Conservation (phyloP, 495 filamentous ascomycete species). For the Lophium mytilinum region DNA sequence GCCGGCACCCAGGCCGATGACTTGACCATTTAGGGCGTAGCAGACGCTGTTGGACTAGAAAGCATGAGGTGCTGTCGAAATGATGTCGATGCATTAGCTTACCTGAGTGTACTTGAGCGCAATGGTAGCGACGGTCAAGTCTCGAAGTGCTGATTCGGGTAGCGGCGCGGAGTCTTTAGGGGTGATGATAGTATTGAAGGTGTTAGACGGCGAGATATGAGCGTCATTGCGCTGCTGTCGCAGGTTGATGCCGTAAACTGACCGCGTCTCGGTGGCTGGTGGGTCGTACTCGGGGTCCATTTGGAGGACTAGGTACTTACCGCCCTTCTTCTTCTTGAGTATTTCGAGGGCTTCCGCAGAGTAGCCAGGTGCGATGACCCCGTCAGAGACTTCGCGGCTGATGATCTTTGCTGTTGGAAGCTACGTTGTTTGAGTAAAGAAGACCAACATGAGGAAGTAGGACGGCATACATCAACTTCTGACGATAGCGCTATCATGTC, state of each 20-base stretch:
- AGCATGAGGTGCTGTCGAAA: background rate
- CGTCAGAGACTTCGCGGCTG: slow-evolving; percentile 93
- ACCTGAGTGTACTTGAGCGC: slow-evolving; percentile 89
- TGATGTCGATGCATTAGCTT: background rate
- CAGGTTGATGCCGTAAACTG: slow-evolving; percentile 79
- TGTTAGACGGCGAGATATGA: slow-evolving; percentile 67
- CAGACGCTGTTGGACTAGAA: slow-evolving; percentile 82
- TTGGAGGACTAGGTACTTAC: slow-evolving; percentile 90
- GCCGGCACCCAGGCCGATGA: slow-evolving; percentile 89
- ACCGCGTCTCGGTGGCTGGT: slow-evolving; percentile 63
- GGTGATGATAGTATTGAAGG: slow-evolving; percentile 76
- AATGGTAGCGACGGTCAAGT: slow-evolving; percentile 92
- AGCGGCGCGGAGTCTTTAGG: slow-evolving; percentile 67
- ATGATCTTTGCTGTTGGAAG: slow-evolving; percentile 89
- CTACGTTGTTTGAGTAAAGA: background rate
- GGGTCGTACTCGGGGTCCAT: slow-evolving; percentile 87
- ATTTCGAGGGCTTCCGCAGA: slow-evolving; percentile 77
- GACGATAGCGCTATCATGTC: slow-evolving; percentile 92
- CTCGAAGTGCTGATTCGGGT: slow-evolving; percentile 72
- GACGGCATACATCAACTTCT: slow-evolving; percentile 55
- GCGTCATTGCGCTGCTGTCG: slow-evolving; percentile 88
- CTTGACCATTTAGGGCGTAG: slow-evolving; percentile 90
- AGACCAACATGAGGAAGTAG: background rate
- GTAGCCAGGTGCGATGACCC: slow-evolving; percentile 86
- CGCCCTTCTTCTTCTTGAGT: slow-evolving; percentile 95